Evolutionary conservation across 306 rosid genomes (phyloP), one percentile per base, ranked within the genome.

Genomic region (Comarum palustre): DNA sequence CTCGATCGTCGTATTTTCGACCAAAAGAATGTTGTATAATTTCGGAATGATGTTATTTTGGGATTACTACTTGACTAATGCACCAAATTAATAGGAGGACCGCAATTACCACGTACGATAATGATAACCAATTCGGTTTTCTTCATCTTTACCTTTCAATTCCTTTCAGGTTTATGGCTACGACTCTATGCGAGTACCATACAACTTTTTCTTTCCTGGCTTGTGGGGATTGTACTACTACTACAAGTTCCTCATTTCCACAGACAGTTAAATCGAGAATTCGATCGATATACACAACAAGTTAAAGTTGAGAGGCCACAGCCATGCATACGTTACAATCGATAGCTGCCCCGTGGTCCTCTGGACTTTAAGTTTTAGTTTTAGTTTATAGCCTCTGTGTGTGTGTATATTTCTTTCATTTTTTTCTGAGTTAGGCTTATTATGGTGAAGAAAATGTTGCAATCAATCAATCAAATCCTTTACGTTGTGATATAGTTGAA

Each of bases 301-400:
- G 36, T 57, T 57, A 57, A 55, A 24, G 39, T 4, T 29, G 25
- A 41, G 19, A 2, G 17, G 62, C 62, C 25, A 24, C 17, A 12
- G 34, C 17, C 62, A 55, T 55, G 62, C 62, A 55, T 55, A 11
- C 2, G 20, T 52, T 8, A 2, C 59, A 20, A 2, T 52, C 12
- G 9, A 2, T 52, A 4, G 10, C 4, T 24, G 25, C 14, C 20
- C 60, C 13, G 6, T 55, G 31, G 61, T 55, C 61, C 31, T 54
- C 31, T 22, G n/a, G n/a, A n/a, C n/a, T n/a, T n/a, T n/a, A n/a
- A n/a, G n/a, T n/a, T n/a, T n/a, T n/a, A n/a, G n/a, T n/a, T n/a
- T n/a, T n/a, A n/a, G n/a, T n/a, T n/a, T n/a, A n/a, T 0, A 32
- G 36, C 4, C 4, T 5, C 3, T 32, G 4, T 32, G 0, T 0